phyloP scores from a whole-genome alignment of 116 monocot species.

The Posidonia oceanica region DNA sequence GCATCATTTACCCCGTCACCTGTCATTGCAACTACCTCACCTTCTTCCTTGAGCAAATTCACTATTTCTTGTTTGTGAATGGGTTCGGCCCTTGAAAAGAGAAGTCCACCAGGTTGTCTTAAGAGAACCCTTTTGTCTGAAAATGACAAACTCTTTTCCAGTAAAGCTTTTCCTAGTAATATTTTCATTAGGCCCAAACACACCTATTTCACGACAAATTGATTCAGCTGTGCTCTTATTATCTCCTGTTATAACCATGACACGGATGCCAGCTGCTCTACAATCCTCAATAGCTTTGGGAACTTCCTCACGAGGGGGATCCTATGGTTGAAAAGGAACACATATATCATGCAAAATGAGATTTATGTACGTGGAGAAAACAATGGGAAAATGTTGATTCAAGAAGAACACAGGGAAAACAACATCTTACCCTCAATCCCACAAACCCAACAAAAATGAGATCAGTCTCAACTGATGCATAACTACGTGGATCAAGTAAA shows the following conservation, averaged over 20 bases:
- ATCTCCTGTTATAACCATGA: constrained; percentile 94
- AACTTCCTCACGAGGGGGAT: constrained; percentile 89
- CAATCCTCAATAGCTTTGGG: constrained; percentile 81
- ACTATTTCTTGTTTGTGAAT: constrained; percentile 97
- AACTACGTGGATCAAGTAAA: constrained; percentile 66
- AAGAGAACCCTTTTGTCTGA: constrained; percentile 48
- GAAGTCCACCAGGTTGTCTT: constrained; percentile 59
- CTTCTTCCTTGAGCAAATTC: constrained; percentile 84
- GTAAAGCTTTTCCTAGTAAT: constrained; percentile 56
- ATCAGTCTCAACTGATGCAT: constrained; percentile 69
- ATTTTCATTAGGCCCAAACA: constrained; percentile 55
- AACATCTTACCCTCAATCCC: constrained; percentile 61
- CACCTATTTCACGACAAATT: constrained; percentile 87
- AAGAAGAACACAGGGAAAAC: not conserved
- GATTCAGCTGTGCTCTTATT: constrained; percentile 96
- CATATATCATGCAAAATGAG: no score
- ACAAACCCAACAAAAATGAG: constrained; percentile 78
- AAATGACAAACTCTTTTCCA: constrained; percentile 69
- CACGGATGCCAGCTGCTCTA: constrained; percentile 79
- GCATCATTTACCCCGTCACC: constrained; percentile 99
- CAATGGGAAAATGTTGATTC: not conserved
- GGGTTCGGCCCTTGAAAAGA: constrained; percentile 91
- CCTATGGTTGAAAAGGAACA: constrained; percentile 22
- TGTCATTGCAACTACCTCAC: constrained; percentile 97
- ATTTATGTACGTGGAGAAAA: not conserved